Base-by-base conservation (phyloP, 2,329 filamentous ascomycete species). In the Lachnellula suecica region DNA sequence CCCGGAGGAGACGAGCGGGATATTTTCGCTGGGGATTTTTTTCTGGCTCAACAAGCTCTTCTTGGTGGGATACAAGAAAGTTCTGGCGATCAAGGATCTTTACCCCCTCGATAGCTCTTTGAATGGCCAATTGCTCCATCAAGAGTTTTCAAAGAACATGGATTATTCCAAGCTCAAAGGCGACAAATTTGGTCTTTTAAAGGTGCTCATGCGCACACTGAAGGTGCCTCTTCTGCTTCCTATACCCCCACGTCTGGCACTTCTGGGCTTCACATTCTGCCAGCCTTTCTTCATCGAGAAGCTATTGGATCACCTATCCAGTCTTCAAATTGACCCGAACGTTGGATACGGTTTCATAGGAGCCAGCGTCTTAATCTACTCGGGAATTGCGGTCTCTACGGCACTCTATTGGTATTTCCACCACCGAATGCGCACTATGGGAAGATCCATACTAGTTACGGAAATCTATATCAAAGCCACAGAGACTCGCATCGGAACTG, bases 401-500 rank as follows among this genome's bases (percentile, higher is more conserved):
- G 4, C 58, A 63, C 25, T 63, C 64, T 44, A 62, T 66, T 27
- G 49, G 58, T 59, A 60, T 47, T 25, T 53, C 22, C 64, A 64
- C 44, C 59, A 75, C 50, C 71, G 73, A 3, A 63, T 63, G 8
- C 71, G 73, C 19, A 8, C 13, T 4, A 38, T 38, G 35, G n/a
- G 11, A n/a, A n/a, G 35, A 19, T n/a, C 27, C 9, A 31, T 31
- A 31, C 60, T 78, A 2, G 66, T 75, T 23, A 74, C 74, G 0
- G 66, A 79, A 57, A 72, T 83, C 2, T 83, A 77, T 58, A 71
- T 71, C 20, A 77, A 77, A 59, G 75, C 74, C 0, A 52, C 72
- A 1, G 58, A 64, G 1, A 52, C 74, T n/a, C 61, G 63, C 6
- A 56, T 64, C 0, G 49, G 59, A 0, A 58, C 60, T 4, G 59